phyloP scores from a whole-genome alignment of 2,329 filamentous ascomycete genomes.

The Fusarium luffae region DNA sequence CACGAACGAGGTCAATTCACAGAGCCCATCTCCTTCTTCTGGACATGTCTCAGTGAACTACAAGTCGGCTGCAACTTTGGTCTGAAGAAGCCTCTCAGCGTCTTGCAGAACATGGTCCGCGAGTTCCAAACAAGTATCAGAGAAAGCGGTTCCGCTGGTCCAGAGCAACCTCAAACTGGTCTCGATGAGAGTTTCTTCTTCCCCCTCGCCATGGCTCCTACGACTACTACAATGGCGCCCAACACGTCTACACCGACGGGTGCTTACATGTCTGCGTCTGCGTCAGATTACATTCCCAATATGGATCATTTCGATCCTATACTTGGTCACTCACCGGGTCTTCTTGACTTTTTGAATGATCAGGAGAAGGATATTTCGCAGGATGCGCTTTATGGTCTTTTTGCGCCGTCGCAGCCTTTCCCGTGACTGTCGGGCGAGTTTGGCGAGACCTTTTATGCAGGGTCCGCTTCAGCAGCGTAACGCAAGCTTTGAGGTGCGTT shows the following conservation, averaged over 20 bases:
- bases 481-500: neutral
- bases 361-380: constrained; percentile 49
- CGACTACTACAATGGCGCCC: constrained; percentile 14
- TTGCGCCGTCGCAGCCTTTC: constrained; percentile 47
- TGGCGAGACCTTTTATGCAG: constrained; percentile 33
- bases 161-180: constrained; percentile 38
- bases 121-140: constrained; percentile 48
- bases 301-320: constrained; percentile 43
- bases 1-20: constrained; percentile 47
- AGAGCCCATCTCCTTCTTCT: constrained; percentile 53
- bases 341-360: constrained; percentile 47
- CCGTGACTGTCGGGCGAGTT: constrained; percentile 41
- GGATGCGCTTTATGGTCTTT: constrained; percentile 48
- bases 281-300: constrained; percentile 36
- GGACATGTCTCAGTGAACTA: constrained; percentile 51
- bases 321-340: constrained; percentile 43
- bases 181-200: constrained; percentile 49
- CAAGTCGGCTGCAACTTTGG: constrained; percentile 52
- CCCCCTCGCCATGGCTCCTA: constrained; percentile 43
- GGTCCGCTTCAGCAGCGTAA: constrained; percentile 27
- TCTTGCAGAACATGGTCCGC: constrained; percentile 50
- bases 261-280: constrained; percentile 34
- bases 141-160: constrained; percentile 38
- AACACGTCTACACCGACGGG: constrained; percentile 28
- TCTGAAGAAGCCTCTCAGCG: constrained; percentile 50